A percentile compares a stretch with the other conserved stretches of the same genome.
These are phyloP conservation scores for Ganoderma meredithae DNA, from an alignment of 1,284 basidiomycete species.

Conservation along the genomic window DNA sequence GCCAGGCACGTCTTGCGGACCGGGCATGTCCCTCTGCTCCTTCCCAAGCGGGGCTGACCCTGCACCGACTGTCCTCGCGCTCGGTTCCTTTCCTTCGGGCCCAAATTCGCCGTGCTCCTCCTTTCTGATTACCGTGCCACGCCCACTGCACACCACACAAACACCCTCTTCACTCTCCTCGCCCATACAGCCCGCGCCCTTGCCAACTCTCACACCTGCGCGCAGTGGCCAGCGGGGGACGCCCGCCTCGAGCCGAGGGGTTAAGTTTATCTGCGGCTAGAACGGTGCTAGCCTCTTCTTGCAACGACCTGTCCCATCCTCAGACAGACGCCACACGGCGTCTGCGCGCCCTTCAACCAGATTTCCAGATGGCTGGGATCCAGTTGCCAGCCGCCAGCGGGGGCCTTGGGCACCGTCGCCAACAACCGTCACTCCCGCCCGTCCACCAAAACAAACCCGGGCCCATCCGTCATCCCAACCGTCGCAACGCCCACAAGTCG, in stretches of 20 bases:
- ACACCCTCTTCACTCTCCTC: not conserved
- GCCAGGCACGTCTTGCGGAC: constrained; percentile 26
- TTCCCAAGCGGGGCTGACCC: constrained; percentile 10
- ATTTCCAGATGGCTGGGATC: not conserved
- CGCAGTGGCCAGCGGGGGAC: not conserved
- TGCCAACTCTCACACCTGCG: not conserved
- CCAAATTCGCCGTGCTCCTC: constrained; percentile 6
- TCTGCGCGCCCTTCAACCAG: not conserved
- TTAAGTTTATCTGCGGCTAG: constrained; percentile 8
- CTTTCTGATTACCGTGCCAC: constrained; percentile 9
- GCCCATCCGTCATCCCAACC: not conserved
- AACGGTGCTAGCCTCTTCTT: constrained; percentile 10
- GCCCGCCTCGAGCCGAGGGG: constrained; percentile 7
- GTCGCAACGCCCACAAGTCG: constrained; percentile 4
- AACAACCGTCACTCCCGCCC: not conserved
- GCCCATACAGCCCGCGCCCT: not conserved
- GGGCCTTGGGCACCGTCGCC: not conserved
- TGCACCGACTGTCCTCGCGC: constrained; percentile 7
- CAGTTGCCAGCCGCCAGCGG: no score
- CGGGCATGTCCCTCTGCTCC: constrained; percentile 10
- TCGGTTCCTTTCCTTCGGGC: constrained; percentile 1
- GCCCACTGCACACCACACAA: not conserved
- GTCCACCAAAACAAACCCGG: not conserved
- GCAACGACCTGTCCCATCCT: constrained; percentile 8
- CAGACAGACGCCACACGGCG: constrained; percentile 9